Conservation (phyloP, 2,329 filamentous ascomycete genomes). For the Colletotrichum sansevieriae region DNA sequence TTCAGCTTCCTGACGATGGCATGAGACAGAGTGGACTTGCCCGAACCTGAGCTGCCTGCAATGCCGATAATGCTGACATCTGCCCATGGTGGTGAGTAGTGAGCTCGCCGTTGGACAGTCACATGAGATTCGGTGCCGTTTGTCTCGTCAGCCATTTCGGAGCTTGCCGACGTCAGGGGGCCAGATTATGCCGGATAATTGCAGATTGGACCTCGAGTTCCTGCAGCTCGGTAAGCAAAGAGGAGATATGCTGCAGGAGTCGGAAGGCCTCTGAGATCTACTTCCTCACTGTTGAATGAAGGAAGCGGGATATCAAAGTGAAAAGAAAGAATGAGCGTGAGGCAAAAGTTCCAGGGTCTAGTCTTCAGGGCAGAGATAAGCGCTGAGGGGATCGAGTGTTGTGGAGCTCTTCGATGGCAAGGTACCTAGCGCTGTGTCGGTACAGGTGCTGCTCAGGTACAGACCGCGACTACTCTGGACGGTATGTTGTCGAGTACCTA, state of each 20-base stretch:
- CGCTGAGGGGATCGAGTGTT: slow-evolving; percentile 38
- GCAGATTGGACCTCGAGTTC: slow-evolving; percentile 26
- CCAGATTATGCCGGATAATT: slow-evolving; percentile 19
- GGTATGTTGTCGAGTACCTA: neutral
- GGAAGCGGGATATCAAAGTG: slow-evolving; percentile 26
- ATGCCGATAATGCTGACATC: slow-evolving; percentile 97
- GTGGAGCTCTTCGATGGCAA: slow-evolving; percentile 25
- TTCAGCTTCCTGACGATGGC: slow-evolving; percentile 92
- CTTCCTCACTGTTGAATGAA: slow-evolving; percentile 27
- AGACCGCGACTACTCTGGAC: neutral
- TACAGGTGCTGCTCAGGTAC: slow-evolving; percentile 21
- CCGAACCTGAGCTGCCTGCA: slow-evolving; percentile 92
- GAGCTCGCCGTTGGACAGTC: slow-evolving; percentile 70
- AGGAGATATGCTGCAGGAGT: slow-evolving; percentile 14
- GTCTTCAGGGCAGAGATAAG: slow-evolving; percentile 35
- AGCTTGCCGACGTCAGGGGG: slow-evolving; percentile 28
- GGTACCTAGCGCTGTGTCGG: slow-evolving; percentile 18
- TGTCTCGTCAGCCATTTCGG: slow-evolving; percentile 36
- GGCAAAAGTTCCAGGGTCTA: slow-evolving; percentile 35
- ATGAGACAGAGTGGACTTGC: slow-evolving; percentile 93
- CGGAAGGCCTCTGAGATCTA: neutral
- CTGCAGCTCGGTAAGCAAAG: slow-evolving; percentile 19
- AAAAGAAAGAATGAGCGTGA: slow-evolving; percentile 19
- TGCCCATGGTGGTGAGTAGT: slow-evolving; percentile 95
- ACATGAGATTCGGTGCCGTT: slow-evolving; percentile 53